Evolutionary conservation across 2,329 filamentous ascomycete genomes (phyloP).

Genomic region (Monosporascus sp.): DNA sequence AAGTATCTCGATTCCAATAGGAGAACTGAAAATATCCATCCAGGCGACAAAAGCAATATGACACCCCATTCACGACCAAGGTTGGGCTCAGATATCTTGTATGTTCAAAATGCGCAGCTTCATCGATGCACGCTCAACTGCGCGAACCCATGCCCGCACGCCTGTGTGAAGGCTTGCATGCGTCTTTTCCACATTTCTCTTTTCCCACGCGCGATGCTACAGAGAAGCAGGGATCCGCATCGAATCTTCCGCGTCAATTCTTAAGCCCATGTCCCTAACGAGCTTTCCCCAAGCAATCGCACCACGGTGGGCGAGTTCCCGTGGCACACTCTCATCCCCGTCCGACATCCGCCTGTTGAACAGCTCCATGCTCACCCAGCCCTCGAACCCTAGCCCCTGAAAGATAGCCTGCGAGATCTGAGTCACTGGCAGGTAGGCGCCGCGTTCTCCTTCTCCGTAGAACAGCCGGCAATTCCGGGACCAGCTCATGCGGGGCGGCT

Average conservation of each 20-base stretch:
- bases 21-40: too few species aligned
- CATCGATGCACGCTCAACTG: too few species aligned
- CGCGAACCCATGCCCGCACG: too few species aligned
- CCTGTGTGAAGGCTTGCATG: too few species aligned
- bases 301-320: conserved; percentile 31
- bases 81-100: too few species aligned
- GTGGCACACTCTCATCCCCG: conserved; percentile 44
- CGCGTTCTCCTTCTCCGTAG: conserved; percentile 57
- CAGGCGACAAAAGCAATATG: too few species aligned
- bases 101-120: too few species aligned
- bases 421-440: conserved; percentile 62
- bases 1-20: too few species aligned
- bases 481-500: conserved; percentile 69
- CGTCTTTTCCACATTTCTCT: too few species aligned
- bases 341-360: conserved; percentile 58
- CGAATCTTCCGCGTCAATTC: conserved; percentile 9
- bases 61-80: too few species aligned
- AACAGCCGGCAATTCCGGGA: conserved; percentile 68
- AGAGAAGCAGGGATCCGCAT: conserved; percentile 16
- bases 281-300: conserved; percentile 25
- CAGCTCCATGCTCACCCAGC: conserved; percentile 68
- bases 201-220: conserved; percentile 1
- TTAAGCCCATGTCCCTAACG: conserved; percentile 22
- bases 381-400: conserved; percentile 57
- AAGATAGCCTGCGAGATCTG: conserved; percentile 58